These are phyloP conservation scores for Penicillium herquei DNA, from an alignment of 495 filamentous ascomycete genomes.

Conservation along the genomic window DNA sequence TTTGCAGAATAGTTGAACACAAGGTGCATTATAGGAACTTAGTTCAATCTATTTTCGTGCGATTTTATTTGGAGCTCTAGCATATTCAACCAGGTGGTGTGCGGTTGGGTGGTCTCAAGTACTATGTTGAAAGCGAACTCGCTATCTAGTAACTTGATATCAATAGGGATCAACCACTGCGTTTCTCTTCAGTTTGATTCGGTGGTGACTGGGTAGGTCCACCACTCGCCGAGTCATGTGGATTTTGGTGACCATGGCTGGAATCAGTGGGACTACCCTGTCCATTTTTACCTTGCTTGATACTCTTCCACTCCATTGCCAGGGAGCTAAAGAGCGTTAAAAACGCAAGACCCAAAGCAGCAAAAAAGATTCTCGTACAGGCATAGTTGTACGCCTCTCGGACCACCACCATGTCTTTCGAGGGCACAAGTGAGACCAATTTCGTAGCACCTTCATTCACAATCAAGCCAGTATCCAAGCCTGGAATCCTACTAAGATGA, in stretches of 20 bases:
- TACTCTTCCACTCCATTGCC: constrained; percentile 5
- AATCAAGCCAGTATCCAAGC: neutral
- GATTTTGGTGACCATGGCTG: neutral
- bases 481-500: neutral
- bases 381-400: neutral
- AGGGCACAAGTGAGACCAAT: neutral
- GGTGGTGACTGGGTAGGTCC: neutral
- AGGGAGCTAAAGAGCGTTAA: neutral
- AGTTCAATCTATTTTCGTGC: too few species aligned
- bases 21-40: neutral
- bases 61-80: too few species aligned
- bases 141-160: neutral
- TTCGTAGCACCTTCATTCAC: neutral
- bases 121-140: too few species aligned
- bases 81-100: too few species aligned
- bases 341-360: neutral
- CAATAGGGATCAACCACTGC: neutral
- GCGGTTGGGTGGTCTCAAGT: too few species aligned
- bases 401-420: neutral
- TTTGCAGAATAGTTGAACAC: neutral
- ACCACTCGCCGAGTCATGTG: neutral
- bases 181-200: neutral
- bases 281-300: constrained; percentile 8
- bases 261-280: neutral
- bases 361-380: neutral